Evolutionary conservation across 768 basidiomycete genomes (phyloP), one percentile per base, ranked within the genome.

Genomic region (Tylopilus cervinicoccineus): DNA sequence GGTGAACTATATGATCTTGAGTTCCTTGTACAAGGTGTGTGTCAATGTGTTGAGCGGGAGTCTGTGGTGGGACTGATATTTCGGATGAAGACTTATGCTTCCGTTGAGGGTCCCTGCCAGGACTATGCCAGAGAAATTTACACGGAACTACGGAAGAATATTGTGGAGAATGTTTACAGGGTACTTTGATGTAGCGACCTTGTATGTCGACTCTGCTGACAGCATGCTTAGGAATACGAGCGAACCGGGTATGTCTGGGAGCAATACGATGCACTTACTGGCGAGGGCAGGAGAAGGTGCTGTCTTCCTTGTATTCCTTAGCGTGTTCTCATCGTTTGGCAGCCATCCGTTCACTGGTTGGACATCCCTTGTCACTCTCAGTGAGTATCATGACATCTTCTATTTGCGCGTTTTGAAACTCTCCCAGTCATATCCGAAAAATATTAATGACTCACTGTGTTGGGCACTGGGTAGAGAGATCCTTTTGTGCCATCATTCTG

Each of bases 331-430:
- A 19, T 39, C 43, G 16, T 34, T 23, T 49, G 45, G 39, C 59
- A 93, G 93, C 59, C 92, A 95, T 67, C 93, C 94, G 0, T 98
- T 97, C 72, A 96, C 94, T 11, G 94, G 94, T 10, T 96, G 93
- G 94, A 94, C 93, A 23, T 92, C 93, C 38, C 72, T 95, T 37
- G 79, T 91, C 20, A 82, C 90, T 26, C 70, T 95, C 58, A 93
- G 93, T 95, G 67, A 75, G 91, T 77, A 24, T 27, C 5, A 14
- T 14, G 19, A 27, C 38, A 48, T 27, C n/a, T 36, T 41, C 14
- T 19, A 6, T 20, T 16, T 38, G 23, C 23, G 43, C 14, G 29
- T 22, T 29, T 34, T 58, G 43, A 59, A 26, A 22, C 3, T 50
- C 43, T 50, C 32, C 19, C 50, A 86, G 84, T 86, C 54, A 70